Conservation (phyloP, 768 basidiomycete genomes). For the Trametes coccinea region DNA sequence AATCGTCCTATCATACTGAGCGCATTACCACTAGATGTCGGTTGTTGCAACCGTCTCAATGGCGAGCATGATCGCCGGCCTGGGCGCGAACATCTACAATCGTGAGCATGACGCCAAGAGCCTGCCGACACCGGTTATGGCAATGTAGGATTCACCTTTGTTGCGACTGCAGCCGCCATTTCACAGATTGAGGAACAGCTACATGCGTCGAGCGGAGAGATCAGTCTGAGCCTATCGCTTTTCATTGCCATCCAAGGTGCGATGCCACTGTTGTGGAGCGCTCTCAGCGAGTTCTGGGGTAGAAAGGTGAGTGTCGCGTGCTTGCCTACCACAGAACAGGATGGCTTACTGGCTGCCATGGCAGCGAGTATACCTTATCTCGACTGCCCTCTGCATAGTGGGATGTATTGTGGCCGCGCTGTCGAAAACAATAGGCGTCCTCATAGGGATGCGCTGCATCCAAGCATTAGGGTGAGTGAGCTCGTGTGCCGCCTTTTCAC, state of each 20-base stretch:
- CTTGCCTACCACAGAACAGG: too few relatives aligned
- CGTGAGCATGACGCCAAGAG: slow-evolving; percentile 39
- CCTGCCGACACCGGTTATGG: neutral
- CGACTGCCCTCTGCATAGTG: slow-evolving; percentile 52
- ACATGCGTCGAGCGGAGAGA: slow-evolving; percentile 57
- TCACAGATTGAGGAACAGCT: slow-evolving; percentile 58
- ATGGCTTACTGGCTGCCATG: slow-evolving; percentile 21
- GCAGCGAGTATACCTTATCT: slow-evolving; percentile 52
- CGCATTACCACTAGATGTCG: slow-evolving; percentile 26
- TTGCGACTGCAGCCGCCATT: slow-evolving; percentile 53
- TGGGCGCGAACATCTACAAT: slow-evolving; percentile 63
- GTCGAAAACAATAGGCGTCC: slow-evolving; percentile 50
- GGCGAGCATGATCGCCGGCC: slow-evolving; percentile 59
- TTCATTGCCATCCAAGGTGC: slow-evolving; percentile 74
- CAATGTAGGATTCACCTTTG: slow-evolving; percentile 7
- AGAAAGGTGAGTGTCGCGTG: slow-evolving; percentile 49
- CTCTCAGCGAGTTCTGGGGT: slow-evolving; percentile 73
- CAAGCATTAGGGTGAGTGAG: slow-evolving; percentile 60
- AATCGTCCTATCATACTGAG: too few relatives aligned
- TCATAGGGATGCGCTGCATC: slow-evolving; percentile 70
- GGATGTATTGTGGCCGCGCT: slow-evolving; percentile 60
- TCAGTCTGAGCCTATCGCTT: slow-evolving; percentile 68
- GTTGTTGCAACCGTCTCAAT: slow-evolving; percentile 49
- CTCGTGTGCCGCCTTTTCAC: neutral
- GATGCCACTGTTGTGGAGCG: slow-evolving; percentile 67